Evolutionary conservation across 441 rosid species (phyloP).

Genomic region (Omphalea diandra): DNA sequence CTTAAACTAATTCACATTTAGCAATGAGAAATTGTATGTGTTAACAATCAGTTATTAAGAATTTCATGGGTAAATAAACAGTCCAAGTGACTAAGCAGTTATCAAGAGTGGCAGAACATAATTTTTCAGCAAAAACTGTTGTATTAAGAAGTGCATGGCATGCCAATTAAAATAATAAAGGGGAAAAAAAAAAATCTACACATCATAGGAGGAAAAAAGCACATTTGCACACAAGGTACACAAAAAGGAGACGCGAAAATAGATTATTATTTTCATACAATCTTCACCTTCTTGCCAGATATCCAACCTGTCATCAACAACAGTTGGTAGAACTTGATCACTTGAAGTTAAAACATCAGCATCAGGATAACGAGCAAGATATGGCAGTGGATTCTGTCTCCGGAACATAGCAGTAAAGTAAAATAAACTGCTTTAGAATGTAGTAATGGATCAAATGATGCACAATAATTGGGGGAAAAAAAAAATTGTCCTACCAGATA

Average conservation of each 20-base stretch:
- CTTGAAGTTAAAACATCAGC: conserved; percentile 98
- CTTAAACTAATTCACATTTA: too few relatives aligned
- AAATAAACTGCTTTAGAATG: conserved; percentile 17
- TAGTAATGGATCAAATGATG: not conserved
- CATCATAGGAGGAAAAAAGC: not conserved
- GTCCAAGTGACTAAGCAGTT: not conserved
- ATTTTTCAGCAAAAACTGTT: not conserved
- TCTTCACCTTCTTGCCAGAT: conserved; percentile 92
- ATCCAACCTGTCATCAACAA: conserved; percentile 91
- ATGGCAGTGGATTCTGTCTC: conserved; percentile 91
- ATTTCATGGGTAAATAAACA: not conserved
- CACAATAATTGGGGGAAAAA: not conserved
- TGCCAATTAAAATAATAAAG: not conserved
- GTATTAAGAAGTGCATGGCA: not conserved
- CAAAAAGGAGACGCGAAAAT: not conserved
- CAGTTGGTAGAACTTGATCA: conserved; percentile 96
- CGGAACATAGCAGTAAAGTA: conserved; percentile 23
- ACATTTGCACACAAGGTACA: not conserved
- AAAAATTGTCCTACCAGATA: not conserved
- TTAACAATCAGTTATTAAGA: not conserved
- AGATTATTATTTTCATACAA: conserved; percentile 1
- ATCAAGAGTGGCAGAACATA: not conserved
- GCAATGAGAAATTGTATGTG: not conserved
- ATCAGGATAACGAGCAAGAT: conserved; percentile 90
- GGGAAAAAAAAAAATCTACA: not conserved